A percentile compares a stretch with the other conserved stretches of the same genome.
Evolutionary conservation across 139 green algal genomes (phyloP).

Genomic region (Nannochloris sp.): DNA sequence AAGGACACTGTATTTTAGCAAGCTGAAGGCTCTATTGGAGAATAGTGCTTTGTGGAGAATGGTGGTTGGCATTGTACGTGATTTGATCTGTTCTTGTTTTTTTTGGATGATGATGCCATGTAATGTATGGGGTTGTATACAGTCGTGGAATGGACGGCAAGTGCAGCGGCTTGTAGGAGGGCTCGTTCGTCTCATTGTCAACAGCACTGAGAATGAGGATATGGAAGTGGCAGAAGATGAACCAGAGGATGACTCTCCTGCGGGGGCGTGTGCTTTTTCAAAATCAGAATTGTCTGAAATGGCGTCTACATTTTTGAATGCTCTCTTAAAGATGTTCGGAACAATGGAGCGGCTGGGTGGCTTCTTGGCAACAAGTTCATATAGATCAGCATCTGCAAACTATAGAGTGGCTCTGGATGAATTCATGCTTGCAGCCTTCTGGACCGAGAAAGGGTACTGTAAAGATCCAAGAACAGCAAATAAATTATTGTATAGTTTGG

Average conservation of each 20-base stretch:
- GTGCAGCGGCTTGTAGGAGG: not conserved
- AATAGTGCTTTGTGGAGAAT: constrained; percentile 19
- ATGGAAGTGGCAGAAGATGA: constrained; percentile 13
- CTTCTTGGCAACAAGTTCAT: constrained; percentile 10
- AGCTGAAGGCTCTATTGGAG: constrained; percentile 10
- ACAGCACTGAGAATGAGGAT: not conserved
- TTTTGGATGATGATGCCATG: too few relatives aligned
- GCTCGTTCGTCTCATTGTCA: not conserved
- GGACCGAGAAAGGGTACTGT: constrained; percentile 3
- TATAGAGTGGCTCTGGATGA: constrained; percentile 9
- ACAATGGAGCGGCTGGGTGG: constrained; percentile 13
- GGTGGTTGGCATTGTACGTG: not conserved
- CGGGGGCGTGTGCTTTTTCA: constrained; percentile 17
- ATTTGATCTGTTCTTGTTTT: not conserved
- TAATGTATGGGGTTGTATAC: not conserved
- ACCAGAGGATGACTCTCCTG: constrained; percentile 6
- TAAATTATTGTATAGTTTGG: constrained; percentile 19
- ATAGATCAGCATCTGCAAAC: constrained; percentile 2
- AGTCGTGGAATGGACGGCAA: not conserved
- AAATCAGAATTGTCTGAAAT: constrained; percentile 16
- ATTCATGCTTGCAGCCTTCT: constrained; percentile 11
- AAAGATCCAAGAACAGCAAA: not conserved
- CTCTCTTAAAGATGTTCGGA: constrained; percentile 27
- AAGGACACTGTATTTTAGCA: not conserved
- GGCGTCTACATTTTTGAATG: constrained; percentile 13